Conservation (phyloP, 192 early-diverging fungal genomes). For the Obelidium mucronatum region DNA sequence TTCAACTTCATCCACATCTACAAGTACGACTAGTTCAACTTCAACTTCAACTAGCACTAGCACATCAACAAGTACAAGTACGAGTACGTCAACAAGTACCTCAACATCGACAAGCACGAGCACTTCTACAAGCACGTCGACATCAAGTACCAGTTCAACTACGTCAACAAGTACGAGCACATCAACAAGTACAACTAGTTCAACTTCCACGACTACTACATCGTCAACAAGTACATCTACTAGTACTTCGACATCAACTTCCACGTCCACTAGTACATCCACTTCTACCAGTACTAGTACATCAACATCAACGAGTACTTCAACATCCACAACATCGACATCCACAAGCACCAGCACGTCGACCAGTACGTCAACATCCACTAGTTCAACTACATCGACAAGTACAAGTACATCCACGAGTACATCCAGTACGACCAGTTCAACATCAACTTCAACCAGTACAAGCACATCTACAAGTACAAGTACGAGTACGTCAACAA, state of each 20-base stretch:
- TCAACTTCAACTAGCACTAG: background rate
- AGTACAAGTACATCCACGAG: background rate
- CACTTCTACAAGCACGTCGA: background rate
- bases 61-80: background rate
- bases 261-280: background rate
- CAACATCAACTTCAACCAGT: background rate
- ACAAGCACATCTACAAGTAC: background rate
- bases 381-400: background rate
- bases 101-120: background rate
- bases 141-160: background rate
- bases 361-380: background rate
- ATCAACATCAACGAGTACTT: conserved; percentile 3
- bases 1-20: conserved; percentile 2
- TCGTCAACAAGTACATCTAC: background rate
- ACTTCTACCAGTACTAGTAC: conserved; percentile 10
- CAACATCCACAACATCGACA: background rate
- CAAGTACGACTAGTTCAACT: background rate
- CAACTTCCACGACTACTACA: background rate
- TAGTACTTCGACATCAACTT: no score
- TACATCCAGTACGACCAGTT: background rate
- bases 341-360: background rate
- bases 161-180: background rate
- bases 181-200: background rate
- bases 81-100: background rate
- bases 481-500: background rate